A percentile compares a stretch with the other conserved stretches of the same genome.
Evolutionary conservation across 2,329 filamentous ascomycete species (phyloP).

Genomic region (Fusarium buxicola): DNA sequence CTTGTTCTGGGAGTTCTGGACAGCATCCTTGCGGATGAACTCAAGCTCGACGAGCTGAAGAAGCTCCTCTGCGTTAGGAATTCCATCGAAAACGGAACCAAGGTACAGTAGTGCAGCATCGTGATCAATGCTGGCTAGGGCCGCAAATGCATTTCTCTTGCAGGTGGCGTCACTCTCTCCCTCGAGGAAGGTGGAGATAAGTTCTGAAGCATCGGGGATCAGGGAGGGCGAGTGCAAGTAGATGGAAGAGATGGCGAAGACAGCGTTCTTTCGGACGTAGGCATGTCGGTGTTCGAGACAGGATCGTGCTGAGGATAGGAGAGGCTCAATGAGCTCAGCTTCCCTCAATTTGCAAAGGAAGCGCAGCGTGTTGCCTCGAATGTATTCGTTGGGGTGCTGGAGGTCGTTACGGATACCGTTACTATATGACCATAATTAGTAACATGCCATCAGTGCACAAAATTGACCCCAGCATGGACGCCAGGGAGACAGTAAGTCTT

Average conservation of each 20-base stretch:
- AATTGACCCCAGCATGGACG: not conserved
- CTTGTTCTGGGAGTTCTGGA: conserved; percentile 95
- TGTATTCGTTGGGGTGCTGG: conserved; percentile 98
- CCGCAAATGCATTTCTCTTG: conserved; percentile 97
- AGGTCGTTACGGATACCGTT: conserved; percentile 98
- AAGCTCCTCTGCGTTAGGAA: conserved; percentile 93
- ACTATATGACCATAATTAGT: conserved; percentile 60
- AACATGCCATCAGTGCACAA: conserved; percentile 1
- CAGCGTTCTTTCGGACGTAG: conserved; percentile 98
- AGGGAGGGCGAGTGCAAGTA: conserved; percentile 89
- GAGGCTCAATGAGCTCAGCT: conserved; percentile 93
- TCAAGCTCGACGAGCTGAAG: conserved; percentile 94
- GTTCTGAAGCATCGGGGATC: conserved; percentile 94
- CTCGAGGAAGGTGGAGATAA: conserved; percentile 89
- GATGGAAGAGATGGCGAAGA: conserved; percentile 94
- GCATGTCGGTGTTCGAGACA: conserved; percentile 97
- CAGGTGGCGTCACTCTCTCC: conserved; percentile 93
- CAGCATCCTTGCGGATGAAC: conserved; percentile 97
- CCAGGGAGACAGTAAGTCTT: conserved; percentile 28
- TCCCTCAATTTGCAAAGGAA: conserved; percentile 98
- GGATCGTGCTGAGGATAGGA: conserved; percentile 89
- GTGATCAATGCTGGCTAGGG: conserved; percentile 90
- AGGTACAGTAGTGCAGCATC: conserved; percentile 91
- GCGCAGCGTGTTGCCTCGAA: conserved; percentile 96
- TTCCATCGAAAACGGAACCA: conserved; percentile 89